phyloP scores from a whole-genome alignment of 306 rosid species.

The Echinosophora koreensis region DNA sequence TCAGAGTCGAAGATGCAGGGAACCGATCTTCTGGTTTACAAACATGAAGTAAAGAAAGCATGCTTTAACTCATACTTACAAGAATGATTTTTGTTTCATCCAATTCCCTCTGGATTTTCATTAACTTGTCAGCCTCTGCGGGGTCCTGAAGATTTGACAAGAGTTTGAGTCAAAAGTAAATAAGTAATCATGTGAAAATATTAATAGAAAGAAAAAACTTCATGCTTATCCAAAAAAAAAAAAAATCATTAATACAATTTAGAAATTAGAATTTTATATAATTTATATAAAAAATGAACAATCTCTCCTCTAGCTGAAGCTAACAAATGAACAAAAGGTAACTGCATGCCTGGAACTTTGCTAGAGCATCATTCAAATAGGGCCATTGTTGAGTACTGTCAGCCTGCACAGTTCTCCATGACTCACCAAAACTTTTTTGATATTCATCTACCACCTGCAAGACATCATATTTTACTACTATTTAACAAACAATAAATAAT shows the following conservation, averaged over 20 bases:
- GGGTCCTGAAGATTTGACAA: constrained; percentile 65
- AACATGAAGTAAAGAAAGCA: constrained; percentile 21
- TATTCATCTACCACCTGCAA: constrained; percentile 88
- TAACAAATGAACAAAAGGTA: constrained; percentile 25
- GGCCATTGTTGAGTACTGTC: constrained; percentile 86
- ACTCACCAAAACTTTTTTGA: constrained; percentile 78
- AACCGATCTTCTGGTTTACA: constrained; percentile 8
- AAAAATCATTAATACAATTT: background rate
- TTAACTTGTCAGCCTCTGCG: constrained; percentile 83
- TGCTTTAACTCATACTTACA: constrained; percentile 59
- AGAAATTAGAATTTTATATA: background rate
- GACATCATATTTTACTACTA: constrained; percentile 34
- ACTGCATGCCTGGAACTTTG: constrained; percentile 77
- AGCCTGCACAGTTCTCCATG: constrained; percentile 76
- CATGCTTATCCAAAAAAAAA: background rate
- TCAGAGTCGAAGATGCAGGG: constrained; percentile 24
- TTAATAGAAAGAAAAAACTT: background rate
- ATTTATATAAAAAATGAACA: constrained; percentile 16
- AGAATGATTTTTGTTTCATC: constrained; percentile 94
- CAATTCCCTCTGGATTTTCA: constrained; percentile 85
- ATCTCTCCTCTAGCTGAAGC: constrained; percentile 24
- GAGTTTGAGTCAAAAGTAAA: constrained; percentile 9
- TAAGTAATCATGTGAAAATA: constrained; percentile 21
- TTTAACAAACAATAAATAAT: constrained; percentile 18
- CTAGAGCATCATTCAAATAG: constrained; percentile 80